A percentile compares a stretch with the other conserved stretches of the same genome.
Evolutionary conservation across 495 filamentous ascomycete species (phyloP).

Genomic region (Penicillium riverlandense): DNA sequence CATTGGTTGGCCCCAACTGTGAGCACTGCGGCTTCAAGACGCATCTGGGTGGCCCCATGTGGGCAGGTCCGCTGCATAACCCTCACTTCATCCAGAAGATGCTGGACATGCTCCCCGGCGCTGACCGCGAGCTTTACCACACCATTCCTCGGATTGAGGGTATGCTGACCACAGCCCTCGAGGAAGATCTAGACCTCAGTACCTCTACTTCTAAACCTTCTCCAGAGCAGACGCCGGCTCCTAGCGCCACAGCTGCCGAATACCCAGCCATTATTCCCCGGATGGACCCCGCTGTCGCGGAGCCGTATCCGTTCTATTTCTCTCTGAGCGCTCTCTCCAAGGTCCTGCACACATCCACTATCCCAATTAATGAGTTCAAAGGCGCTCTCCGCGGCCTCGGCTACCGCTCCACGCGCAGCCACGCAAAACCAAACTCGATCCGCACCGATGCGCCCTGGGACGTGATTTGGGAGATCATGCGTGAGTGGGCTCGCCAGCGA

Average conservation of each 20-base stretch:
- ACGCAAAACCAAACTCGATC: slow-evolving; percentile 80
- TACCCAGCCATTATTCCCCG: slow-evolving; percentile 28
- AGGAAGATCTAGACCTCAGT: slow-evolving; percentile 52
- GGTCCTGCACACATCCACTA: slow-evolving; percentile 67
- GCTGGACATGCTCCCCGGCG: slow-evolving; percentile 55
- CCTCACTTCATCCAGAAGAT: slow-evolving; percentile 70
- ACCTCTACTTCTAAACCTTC: slow-evolving; percentile 1
- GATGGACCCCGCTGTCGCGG: slow-evolving; percentile 48
- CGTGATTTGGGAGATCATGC: slow-evolving; percentile 88
- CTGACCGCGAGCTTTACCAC: slow-evolving; percentile 58
- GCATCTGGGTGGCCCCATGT: slow-evolving; percentile 90
- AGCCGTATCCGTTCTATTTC: slow-evolving; percentile 81
- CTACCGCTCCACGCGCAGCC: slow-evolving; percentile 73
- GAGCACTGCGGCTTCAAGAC: slow-evolving; percentile 80
- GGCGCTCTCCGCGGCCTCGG: slow-evolving; percentile 76
- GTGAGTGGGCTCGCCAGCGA: slow-evolving; percentile 79
- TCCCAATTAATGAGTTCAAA: slow-evolving; percentile 61
- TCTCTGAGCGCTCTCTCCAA: slow-evolving; percentile 63
- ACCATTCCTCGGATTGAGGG: slow-evolving; percentile 78
- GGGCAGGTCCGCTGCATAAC: slow-evolving; percentile 83
- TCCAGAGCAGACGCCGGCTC: not conserved
- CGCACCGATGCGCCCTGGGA: slow-evolving; percentile 87
- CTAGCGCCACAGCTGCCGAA: slow-evolving; percentile 7
- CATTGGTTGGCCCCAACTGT: slow-evolving; percentile 54
- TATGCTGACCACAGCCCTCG: slow-evolving; percentile 81